Conservation (phyloP, 345 rosid genomes). For the Anastatica hierochuntica region DNA sequence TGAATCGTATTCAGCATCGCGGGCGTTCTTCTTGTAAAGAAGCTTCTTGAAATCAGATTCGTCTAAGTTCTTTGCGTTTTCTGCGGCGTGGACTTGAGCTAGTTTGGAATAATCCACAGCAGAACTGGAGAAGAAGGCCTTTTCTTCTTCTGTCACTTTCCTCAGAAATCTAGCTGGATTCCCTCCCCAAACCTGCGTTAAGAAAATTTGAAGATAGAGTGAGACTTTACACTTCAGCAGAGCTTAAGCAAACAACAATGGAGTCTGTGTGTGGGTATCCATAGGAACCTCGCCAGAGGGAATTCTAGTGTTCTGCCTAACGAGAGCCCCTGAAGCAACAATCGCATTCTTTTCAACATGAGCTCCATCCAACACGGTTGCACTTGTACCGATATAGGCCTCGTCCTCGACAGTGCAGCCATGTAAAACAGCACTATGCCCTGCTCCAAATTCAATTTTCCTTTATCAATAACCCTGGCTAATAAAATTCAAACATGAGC, state of each 20-base stretch:
- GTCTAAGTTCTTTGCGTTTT: constrained; percentile 56
- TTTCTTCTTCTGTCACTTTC: constrained; percentile 78
- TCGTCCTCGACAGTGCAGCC: constrained; percentile 87
- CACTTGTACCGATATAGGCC: constrained; percentile 76
- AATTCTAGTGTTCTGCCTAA: constrained; percentile 73
- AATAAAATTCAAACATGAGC: background rate
- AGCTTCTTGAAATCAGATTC: constrained; percentile 65
- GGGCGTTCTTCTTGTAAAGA: constrained; percentile 59
- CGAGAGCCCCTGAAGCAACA: constrained; percentile 94
- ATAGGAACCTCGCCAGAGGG: constrained; percentile 70
- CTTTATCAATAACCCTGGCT: background rate
- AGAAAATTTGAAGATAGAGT: background rate
- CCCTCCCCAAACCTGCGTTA: constrained; percentile 79
- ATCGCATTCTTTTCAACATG: constrained; percentile 83
- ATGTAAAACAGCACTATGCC: constrained; percentile 80
- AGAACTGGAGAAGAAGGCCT: constrained; percentile 60
- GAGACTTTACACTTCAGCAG: background rate
- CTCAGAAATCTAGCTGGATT: constrained; percentile 79
- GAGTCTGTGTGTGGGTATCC: background rate
- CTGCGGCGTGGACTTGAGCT: constrained; percentile 79
- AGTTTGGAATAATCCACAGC: constrained; percentile 58
- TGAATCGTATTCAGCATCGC: constrained; percentile 71
- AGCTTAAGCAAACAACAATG: background rate
- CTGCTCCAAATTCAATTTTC: constrained; percentile 33
- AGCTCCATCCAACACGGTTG: constrained; percentile 75